Conservation (phyloP, 108 stramenopile species). For the Nannochloropsis gaditana region DNA sequence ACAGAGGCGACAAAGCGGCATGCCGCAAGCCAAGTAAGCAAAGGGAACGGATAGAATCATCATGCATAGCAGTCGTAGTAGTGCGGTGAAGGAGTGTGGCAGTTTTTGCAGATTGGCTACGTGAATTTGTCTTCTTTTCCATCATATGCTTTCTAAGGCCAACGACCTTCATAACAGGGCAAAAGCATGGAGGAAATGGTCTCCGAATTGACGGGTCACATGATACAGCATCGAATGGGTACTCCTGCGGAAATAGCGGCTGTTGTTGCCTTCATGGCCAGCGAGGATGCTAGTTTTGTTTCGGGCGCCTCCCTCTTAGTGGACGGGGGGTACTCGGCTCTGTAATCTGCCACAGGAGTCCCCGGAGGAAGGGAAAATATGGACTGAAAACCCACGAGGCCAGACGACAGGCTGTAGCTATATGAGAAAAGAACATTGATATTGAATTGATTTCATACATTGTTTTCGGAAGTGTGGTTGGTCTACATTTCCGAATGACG, state of each 20-base stretch:
- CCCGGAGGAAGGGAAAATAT: too few species aligned
- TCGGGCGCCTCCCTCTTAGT: not conserved
- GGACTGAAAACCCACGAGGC: too few species aligned
- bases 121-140: not conserved
- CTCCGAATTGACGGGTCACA: conserved; percentile 13
- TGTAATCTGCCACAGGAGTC: not conserved
- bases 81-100: not conserved
- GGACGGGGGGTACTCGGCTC: conserved; percentile 16
- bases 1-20: not conserved
- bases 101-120: not conserved
- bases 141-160: too few species aligned
- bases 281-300: not conserved
- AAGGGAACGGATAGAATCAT: not conserved
- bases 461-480: too few species aligned
- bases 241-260: not conserved
- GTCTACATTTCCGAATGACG: too few species aligned
- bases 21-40: not conserved
- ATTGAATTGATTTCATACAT: too few species aligned
- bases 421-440: too few species aligned
- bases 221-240: conserved; percentile 9
- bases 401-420: too few species aligned
- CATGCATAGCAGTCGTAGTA: too few species aligned
- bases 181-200: not conserved
- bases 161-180: not conserved
- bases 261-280: not conserved